Conservation (phyloP, 768 basidiomycete genomes). For the Lactarius hengduanensis region DNA sequence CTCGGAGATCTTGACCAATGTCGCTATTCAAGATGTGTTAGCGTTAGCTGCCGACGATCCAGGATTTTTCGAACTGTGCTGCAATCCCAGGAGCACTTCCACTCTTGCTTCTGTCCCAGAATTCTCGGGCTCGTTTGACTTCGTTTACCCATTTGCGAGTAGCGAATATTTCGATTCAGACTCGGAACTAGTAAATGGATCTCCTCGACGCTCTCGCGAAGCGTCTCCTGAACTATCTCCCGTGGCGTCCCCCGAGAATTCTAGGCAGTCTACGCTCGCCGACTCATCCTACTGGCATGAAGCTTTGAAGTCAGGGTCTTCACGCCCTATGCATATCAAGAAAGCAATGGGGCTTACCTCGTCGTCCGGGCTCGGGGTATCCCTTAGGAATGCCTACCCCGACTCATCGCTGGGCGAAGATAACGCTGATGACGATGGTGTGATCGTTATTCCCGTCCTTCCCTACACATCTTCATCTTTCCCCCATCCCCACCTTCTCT, state of each 20-base stretch:
- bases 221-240: background rate
- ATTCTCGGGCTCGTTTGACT: constrained; percentile 9
- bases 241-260: background rate
- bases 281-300: background rate
- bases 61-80: background rate
- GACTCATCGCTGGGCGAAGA: constrained; percentile 1
- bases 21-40: constrained; percentile 19
- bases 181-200: background rate
- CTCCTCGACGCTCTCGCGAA: background rate
- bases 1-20: constrained; percentile 16
- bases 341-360: background rate
- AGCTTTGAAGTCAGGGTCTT: background rate
- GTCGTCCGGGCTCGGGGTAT: constrained; percentile 9
- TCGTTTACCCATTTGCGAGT: background rate
- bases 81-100: background rate
- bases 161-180: background rate
- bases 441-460: constrained; percentile 4
- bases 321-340: background rate
- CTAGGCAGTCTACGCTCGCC: background rate
- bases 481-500: constrained; percentile 19
- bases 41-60: constrained; percentile 3
- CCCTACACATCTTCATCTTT: background rate
- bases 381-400: background rate
- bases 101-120: constrained; percentile 8
- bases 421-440: background rate